Conservation (phyloP, 2,329 filamentous ascomycete genomes). For the Fusarium kyushuense region DNA sequence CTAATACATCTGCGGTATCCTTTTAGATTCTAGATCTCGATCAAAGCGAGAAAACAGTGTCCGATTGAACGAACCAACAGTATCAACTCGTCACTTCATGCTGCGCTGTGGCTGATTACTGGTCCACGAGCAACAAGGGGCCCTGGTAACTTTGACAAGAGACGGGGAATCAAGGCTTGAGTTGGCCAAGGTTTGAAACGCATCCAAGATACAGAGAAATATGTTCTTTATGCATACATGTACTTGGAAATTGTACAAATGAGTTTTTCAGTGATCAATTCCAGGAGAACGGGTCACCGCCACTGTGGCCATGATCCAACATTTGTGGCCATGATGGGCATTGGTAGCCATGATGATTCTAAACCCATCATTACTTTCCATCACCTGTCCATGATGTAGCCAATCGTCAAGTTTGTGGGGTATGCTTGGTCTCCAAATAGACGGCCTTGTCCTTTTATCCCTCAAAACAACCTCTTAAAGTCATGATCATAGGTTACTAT, state of each 20-base stretch:
- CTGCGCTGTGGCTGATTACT: slow-evolving; percentile 4
- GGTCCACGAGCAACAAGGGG: slow-evolving; percentile 1
- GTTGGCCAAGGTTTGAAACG: slow-evolving; percentile 6
- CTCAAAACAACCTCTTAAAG: slow-evolving; percentile 4
- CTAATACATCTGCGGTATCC: slow-evolving; percentile 26
- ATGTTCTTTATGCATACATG: slow-evolving; percentile 19
- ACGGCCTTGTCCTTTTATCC: slow-evolving; percentile 2
- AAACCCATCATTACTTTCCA: slow-evolving; percentile 34
- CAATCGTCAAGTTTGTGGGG: slow-evolving; percentile 32
- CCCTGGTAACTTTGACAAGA: slow-evolving; percentile 3
- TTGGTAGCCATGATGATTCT: slow-evolving; percentile 36
- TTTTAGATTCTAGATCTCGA: slow-evolving; percentile 40
- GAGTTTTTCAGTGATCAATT: not conserved
- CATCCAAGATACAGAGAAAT: slow-evolving; percentile 6
- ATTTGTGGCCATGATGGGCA: slow-evolving; percentile 24
- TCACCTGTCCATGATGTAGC: not conserved
- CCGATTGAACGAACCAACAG: slow-evolving; percentile 43
- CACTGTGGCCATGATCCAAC: not conserved
- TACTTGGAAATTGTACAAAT: not conserved
- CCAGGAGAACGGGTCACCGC: not conserved
- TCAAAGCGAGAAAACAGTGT: slow-evolving; percentile 22
- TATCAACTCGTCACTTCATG: not conserved
- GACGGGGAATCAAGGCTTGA: slow-evolving; percentile 8
- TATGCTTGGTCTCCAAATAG: slow-evolving; percentile 19
- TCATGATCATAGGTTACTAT: not conserved